Percentiles rank a stretch among this genome's conserved stretches.
These are phyloP conservation scores for Phytophthora agathidicida DNA, from an alignment of 352 stramenopile genomes.

Conservation along the genomic window DNA sequence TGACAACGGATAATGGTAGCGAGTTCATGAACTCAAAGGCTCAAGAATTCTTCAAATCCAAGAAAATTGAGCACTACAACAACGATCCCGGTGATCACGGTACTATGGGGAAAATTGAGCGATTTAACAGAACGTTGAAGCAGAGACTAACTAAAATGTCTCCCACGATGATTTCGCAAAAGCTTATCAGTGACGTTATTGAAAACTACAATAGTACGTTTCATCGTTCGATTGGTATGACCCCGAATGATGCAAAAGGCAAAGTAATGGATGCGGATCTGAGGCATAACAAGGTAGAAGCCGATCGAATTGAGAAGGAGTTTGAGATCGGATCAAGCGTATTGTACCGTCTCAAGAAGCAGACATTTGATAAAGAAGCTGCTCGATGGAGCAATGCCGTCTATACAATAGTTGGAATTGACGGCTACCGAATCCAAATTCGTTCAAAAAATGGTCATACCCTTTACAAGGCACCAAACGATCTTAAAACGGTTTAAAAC, in stretches of 20 bases:
- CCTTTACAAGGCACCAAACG: too few relatives aligned
- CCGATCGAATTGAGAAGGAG: slow-evolving; percentile 12
- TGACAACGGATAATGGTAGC: too few relatives aligned
- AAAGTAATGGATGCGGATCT: slow-evolving; percentile 30
- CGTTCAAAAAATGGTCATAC: slow-evolving; percentile 39
- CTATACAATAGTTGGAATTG: slow-evolving; percentile 27
- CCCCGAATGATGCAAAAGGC: slow-evolving; percentile 33
- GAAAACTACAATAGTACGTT: slow-evolving; percentile 45
- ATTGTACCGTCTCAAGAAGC: slow-evolving; percentile 18
- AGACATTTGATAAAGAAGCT: slow-evolving; percentile 33
- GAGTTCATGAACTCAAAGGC: too few relatives aligned
- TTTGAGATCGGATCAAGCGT: slow-evolving; percentile 20
- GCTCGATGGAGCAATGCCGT: slow-evolving; percentile 19
- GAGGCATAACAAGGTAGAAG: slow-evolving; percentile 30
- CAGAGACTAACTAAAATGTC: slow-evolving; percentile 33
- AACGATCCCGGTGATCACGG: too few relatives aligned
- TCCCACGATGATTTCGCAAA: slow-evolving; percentile 23
- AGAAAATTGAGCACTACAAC: too few relatives aligned
- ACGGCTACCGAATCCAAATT: slow-evolving; percentile 30
- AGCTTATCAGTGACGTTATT: slow-evolving; percentile 34
- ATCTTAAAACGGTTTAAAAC: too few relatives aligned
- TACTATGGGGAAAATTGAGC: too few relatives aligned
- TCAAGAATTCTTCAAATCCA: too few relatives aligned
- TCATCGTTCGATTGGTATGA: slow-evolving; percentile 32
- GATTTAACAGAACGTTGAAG: too few relatives aligned